Evolutionary conservation across 2,329 filamentous ascomycete species (phyloP).

Genomic region (Biscogniauxia marginata): DNA sequence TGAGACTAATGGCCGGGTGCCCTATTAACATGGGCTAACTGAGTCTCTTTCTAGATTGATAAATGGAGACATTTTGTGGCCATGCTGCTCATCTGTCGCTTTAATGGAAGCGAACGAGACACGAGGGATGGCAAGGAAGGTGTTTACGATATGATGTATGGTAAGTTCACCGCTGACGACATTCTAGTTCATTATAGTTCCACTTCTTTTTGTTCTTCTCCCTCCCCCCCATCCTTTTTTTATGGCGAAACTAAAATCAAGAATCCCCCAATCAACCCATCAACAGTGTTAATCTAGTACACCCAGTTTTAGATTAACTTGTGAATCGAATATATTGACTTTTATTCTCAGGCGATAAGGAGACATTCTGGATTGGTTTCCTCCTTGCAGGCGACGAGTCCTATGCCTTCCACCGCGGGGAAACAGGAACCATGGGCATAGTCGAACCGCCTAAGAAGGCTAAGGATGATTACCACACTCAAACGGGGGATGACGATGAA

Average conservation of each 20-base stretch:
- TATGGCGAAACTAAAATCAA: too few species aligned
- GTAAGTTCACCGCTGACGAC: slow-evolving; percentile 26
- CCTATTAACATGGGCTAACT: background rate
- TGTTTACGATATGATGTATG: slow-evolving; percentile 47
- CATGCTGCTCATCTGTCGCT: slow-evolving; percentile 38
- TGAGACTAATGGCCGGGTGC: background rate
- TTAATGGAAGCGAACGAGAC: slow-evolving; percentile 45
- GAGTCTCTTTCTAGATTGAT: slow-evolving; percentile 26
- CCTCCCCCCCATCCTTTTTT: background rate
- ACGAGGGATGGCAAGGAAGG: slow-evolving; percentile 38
- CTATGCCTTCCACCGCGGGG: slow-evolving; percentile 44
- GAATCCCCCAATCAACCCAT: too few species aligned
- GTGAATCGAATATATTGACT: background rate
- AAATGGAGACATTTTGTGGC: slow-evolving; percentile 46
- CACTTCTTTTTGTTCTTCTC: too few species aligned
- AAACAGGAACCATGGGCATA: slow-evolving; percentile 35
- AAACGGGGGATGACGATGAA: slow-evolving; percentile 6
- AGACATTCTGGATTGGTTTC: slow-evolving; percentile 50
- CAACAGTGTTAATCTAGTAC: background rate
- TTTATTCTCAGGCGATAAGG: slow-evolving; percentile 41
- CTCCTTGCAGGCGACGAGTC: slow-evolving; percentile 42
- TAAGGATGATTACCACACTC: slow-evolving; percentile 3
- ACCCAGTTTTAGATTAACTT: background rate
- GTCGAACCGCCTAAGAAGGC: slow-evolving; percentile 20
- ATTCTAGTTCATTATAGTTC: too few species aligned